Evolutionary conservation across 331 rosid species (phyloP).

Genomic region (Acacia pycnantha): DNA sequence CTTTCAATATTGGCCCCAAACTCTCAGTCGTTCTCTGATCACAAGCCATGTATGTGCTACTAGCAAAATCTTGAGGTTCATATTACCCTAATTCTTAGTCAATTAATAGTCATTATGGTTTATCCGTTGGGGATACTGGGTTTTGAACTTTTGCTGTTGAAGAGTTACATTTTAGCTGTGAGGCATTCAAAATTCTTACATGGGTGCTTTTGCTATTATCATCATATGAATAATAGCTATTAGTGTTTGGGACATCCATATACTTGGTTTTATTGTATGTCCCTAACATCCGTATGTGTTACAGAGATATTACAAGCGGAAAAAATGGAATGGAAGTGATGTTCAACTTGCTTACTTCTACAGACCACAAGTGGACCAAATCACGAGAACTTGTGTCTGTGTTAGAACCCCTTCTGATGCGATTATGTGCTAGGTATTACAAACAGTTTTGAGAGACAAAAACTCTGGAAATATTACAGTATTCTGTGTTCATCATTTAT

Average conservation of each 20-base stretch:
- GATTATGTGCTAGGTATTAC: constrained; percentile 76
- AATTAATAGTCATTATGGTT: neutral
- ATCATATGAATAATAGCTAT: neutral
- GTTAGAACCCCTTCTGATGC: constrained; percentile 61
- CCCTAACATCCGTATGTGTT: constrained; percentile 22
- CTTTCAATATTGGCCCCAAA: neutral
- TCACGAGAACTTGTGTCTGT: constrained; percentile 55
- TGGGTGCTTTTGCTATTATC: constrained; percentile 13
- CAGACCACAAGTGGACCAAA: constrained; percentile 67
- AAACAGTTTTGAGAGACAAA: constrained; percentile 24
- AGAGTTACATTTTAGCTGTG: constrained; percentile 1
- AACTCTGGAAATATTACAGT: constrained; percentile 7
- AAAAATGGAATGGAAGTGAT: constrained; percentile 73
- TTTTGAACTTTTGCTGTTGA: constrained; percentile 24
- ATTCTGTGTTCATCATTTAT: constrained; percentile 9
- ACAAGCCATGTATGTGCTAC: neutral
- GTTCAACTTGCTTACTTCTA: constrained; percentile 70
- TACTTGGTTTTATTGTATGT: constrained; percentile 5
- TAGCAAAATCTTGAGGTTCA: neutral
- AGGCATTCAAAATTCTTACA: constrained; percentile 23
- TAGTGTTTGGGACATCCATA: neutral
- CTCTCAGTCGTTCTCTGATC: neutral
- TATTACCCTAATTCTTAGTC: constrained; percentile 11
- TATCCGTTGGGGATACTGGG: constrained; percentile 7
- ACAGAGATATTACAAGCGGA: constrained; percentile 65